Conservation (phyloP, 2,329 filamentous ascomycete genomes). For the Orbilia brochopaga region DNA sequence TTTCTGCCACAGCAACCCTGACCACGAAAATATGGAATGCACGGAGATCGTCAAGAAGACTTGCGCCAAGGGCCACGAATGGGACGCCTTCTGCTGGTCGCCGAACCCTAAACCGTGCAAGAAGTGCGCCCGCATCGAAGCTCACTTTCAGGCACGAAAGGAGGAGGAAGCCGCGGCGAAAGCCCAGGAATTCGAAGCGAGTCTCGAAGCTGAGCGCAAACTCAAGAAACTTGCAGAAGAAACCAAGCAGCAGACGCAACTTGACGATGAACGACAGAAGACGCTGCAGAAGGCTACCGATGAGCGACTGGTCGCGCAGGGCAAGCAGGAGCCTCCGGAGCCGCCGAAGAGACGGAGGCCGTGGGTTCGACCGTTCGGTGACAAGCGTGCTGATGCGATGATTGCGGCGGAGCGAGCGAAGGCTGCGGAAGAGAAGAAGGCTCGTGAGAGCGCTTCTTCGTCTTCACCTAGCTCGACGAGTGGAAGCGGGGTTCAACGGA, state of each 20-base stretch:
- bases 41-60: slow-evolving; percentile 60
- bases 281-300: slow-evolving; percentile 59
- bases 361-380: slow-evolving; percentile 15
- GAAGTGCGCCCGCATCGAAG: slow-evolving; percentile 60
- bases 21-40: slow-evolving; percentile 67
- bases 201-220: slow-evolving; percentile 63
- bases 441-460: neutral
- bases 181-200: slow-evolving; percentile 58
- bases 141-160: slow-evolving; percentile 60
- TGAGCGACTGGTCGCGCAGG: slow-evolving; percentile 20
- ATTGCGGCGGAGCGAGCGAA: neutral
- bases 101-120: slow-evolving; percentile 59
- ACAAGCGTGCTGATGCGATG: neutral
- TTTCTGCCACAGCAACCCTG: slow-evolving; percentile 67
- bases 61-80: slow-evolving; percentile 62
- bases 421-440: neutral
- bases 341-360: slow-evolving; percentile 11
- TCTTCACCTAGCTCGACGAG: neutral
- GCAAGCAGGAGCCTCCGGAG: slow-evolving; percentile 8
- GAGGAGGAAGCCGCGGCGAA: slow-evolving; percentile 55
- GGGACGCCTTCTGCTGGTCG: slow-evolving; percentile 65
- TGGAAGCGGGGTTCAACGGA: neutral
- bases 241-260: slow-evolving; percentile 55
- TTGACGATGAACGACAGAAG: slow-evolving; percentile 69
- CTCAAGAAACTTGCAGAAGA: slow-evolving; percentile 57